Evolutionary conservation across 73 alveolate genomes (phyloP).

Genomic region (Tetrahymena borealis): DNA sequence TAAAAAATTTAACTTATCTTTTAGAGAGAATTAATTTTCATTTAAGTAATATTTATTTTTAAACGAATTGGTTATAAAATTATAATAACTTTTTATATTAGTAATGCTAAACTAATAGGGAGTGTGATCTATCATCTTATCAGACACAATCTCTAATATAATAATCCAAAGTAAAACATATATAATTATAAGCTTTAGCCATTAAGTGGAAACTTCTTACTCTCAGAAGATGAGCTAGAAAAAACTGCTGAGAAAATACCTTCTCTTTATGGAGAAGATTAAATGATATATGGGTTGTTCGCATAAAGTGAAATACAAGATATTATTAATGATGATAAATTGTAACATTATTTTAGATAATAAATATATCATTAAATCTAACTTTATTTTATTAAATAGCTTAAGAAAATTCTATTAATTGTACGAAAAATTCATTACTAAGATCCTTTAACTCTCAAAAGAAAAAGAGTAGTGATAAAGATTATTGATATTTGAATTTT

Average conservation of each 20-base stretch:
- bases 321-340: neutral
- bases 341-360: neutral
- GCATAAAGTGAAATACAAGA: neutral
- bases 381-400: neutral
- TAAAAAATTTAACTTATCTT: neutral
- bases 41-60: neutral
- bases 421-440: neutral
- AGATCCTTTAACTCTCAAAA: neutral
- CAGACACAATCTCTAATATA: neutral
- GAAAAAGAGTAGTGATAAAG: neutral
- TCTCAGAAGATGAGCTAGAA: neutral
- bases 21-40: neutral
- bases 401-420: neutral
- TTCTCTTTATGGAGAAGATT: neutral
- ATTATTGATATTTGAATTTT: too few species aligned
- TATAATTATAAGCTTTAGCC: neutral
- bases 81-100: neutral
- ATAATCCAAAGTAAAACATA: neutral
- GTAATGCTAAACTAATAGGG: neutral
- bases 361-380: neutral
- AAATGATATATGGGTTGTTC: neutral
- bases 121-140: neutral
- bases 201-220: neutral
- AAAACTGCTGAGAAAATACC: neutral
- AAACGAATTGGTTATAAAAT: neutral